Percentiles rank a stretch among this genome's conserved stretches.
These are phyloP conservation scores for Epichloe aotearoae DNA, from an alignment of 2,329 filamentous ascomycete species.

Conservation along the genomic window DNA sequence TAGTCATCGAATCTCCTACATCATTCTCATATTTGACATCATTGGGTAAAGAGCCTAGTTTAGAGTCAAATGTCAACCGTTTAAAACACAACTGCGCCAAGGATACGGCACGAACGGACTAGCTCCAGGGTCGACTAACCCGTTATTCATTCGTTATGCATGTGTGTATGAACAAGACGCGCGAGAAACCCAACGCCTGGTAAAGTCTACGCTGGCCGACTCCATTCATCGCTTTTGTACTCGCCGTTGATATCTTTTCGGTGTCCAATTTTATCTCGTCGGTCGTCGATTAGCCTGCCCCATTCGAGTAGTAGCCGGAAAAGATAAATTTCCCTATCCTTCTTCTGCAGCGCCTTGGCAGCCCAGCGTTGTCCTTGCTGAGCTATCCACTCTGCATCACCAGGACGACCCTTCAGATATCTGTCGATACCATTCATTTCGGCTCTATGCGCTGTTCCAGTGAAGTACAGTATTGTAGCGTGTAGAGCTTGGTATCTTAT, in stretches of 20 bases:
- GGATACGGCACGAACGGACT: no score
- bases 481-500: slow-evolving; percentile 60
- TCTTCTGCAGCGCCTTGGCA: slow-evolving; percentile 45
- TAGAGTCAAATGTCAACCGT: no score
- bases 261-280: slow-evolving; percentile 32
- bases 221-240: slow-evolving; percentile 19
- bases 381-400: slow-evolving; percentile 52
- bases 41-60: no score
- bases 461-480: slow-evolving; percentile 62
- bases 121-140: no score
- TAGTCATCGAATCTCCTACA: no score
- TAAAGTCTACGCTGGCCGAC: slow-evolving; percentile 2
- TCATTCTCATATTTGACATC: no score
- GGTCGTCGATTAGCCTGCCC: slow-evolving; percentile 55
- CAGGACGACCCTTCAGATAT: slow-evolving; percentile 30
- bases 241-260: slow-evolving; percentile 15
- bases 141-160: no score
- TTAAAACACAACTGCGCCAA: no score
- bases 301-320: slow-evolving; percentile 69
- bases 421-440: slow-evolving; percentile 31
- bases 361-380: slow-evolving; percentile 54
- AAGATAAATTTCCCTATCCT: slow-evolving; percentile 72
- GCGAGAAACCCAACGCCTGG: not conserved
- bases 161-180: no score
- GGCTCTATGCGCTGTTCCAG: slow-evolving; percentile 35